Evolutionary conservation across 1,139 yeast genomes (phyloP).

Genomic region (Zygoascus meyerae): DNA sequence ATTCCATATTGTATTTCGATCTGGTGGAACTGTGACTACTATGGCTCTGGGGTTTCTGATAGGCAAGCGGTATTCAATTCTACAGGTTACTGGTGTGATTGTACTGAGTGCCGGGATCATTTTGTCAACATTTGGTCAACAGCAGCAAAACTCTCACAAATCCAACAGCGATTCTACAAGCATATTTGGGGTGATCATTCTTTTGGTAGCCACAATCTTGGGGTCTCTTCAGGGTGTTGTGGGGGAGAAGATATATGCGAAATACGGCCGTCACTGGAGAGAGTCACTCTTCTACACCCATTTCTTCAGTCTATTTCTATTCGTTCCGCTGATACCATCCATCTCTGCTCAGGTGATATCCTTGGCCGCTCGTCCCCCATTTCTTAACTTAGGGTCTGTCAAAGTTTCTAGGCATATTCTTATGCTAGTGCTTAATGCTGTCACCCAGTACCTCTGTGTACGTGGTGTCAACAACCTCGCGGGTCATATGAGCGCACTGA

Average conservation of each 20-base stretch:
- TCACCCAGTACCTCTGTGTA: conserved; percentile 60
- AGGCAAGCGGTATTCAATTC: conserved; percentile 42
- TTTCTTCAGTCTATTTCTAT: conserved; percentile 52
- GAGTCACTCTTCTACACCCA: conserved; percentile 61
- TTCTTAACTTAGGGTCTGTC: neutral
- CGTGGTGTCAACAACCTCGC: conserved; percentile 62
- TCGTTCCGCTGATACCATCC: conserved; percentile 34
- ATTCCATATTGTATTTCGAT: conserved; percentile 59
- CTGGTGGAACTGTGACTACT: conserved; percentile 59
- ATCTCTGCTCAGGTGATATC: conserved; percentile 16
- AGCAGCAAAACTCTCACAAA: neutral
- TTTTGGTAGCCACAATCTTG: conserved; percentile 44
- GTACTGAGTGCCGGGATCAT: conserved; percentile 54
- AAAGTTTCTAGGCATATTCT: conserved; percentile 21
- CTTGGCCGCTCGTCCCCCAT: conserved; percentile 11
- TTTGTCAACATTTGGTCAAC: conserved; percentile 39
- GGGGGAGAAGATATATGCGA: conserved; percentile 45
- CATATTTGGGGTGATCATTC: conserved; percentile 41
- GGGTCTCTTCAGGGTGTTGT: conserved; percentile 53
- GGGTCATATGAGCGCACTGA: conserved; percentile 51
- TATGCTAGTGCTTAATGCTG: conserved; percentile 40
- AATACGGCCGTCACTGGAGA: conserved; percentile 57
- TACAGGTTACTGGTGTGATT: conserved; percentile 47
- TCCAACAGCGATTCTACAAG: neutral
- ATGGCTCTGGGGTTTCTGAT: conserved; percentile 51